Evolutionary conservation across 805 yeast genomes (phyloP).

Genomic region (Kodamaea kakaduensis): DNA sequence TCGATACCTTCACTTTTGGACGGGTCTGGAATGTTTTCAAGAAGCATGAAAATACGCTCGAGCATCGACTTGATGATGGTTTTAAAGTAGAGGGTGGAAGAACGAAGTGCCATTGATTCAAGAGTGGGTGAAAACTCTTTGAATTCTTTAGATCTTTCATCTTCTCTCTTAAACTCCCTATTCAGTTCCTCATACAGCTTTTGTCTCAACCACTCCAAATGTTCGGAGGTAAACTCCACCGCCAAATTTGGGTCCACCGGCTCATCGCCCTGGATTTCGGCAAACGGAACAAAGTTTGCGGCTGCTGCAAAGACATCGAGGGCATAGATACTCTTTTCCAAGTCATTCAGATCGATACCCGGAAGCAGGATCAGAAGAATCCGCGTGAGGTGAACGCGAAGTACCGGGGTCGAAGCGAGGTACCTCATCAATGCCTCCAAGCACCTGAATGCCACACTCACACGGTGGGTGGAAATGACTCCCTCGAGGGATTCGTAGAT

Average conservation of each 20-base stretch:
- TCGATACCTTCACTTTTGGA: conserved; percentile 50
- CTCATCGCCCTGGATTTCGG: conserved; percentile 43
- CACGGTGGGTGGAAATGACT: conserved; percentile 74
- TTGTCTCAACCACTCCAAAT: conserved; percentile 51
- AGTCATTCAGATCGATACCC: conserved; percentile 87
- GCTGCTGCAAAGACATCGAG: conserved; percentile 66
- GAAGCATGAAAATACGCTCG: conserved; percentile 54
- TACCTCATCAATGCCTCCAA: conserved; percentile 63
- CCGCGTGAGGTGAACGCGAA: conserved; percentile 75
- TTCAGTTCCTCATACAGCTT: conserved; percentile 25
- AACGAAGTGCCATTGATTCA: conserved; percentile 56
- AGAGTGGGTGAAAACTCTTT: conserved; percentile 9
- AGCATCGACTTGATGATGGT: conserved; percentile 54
- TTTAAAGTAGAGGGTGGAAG: conserved; percentile 70
- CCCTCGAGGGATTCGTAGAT: conserved; percentile 72
- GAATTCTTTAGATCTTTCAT: conserved; percentile 9
- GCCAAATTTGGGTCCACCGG: conserved; percentile 38
- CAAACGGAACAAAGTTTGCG: conserved; percentile 69
- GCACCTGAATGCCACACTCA: conserved; percentile 65
- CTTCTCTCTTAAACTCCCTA: conserved; percentile 12
- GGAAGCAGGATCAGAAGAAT: conserved; percentile 65
- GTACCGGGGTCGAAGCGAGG: conserved; percentile 59
- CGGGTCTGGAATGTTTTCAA: conserved; percentile 68
- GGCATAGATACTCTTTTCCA: conserved; percentile 64
- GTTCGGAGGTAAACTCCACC: conserved; percentile 60